Evolutionary conservation across 2,329 filamentous ascomycete genomes (phyloP).

Genomic region (Bipolaris gigantea): DNA sequence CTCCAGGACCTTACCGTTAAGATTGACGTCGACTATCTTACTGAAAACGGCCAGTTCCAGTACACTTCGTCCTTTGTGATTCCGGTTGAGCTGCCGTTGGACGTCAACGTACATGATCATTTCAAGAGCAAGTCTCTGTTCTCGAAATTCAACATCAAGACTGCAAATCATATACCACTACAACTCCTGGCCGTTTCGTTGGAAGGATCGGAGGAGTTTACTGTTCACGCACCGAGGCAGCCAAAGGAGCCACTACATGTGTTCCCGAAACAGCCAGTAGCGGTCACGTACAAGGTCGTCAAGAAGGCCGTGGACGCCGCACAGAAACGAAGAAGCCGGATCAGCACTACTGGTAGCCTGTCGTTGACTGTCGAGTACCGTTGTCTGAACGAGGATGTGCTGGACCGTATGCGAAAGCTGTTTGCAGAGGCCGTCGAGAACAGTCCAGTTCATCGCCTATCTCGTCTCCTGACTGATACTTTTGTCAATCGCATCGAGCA

Average conservation of each 20-base stretch:
- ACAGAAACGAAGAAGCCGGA: slow-evolving; percentile 25
- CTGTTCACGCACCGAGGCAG: slow-evolving; percentile 60
- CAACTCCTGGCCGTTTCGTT: slow-evolving; percentile 73
- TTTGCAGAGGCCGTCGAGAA: slow-evolving; percentile 53
- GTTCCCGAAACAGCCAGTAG: slow-evolving; percentile 80
- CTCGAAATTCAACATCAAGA: slow-evolving; percentile 88
- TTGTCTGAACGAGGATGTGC: slow-evolving; percentile 73
- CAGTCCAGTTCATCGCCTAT: slow-evolving; percentile 52
- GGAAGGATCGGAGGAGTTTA: slow-evolving; percentile 68
- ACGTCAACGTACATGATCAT: slow-evolving; percentile 94
- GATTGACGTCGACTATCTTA: slow-evolving; percentile 75
- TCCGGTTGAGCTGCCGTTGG: slow-evolving; percentile 76
- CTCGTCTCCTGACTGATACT: slow-evolving; percentile 56
- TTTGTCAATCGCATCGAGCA: slow-evolving; percentile 53
- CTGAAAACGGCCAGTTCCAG: slow-evolving; percentile 65
- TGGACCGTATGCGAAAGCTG: slow-evolving; percentile 49
- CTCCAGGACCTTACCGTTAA: slow-evolving; percentile 70
- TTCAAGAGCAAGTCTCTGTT: slow-evolving; percentile 84
- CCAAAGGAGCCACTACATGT: slow-evolving; percentile 58
- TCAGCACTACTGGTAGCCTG: slow-evolving; percentile 49
- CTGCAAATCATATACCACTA: slow-evolving; percentile 73
- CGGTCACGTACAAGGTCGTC: slow-evolving; percentile 76
- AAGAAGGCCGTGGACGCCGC: slow-evolving; percentile 51
- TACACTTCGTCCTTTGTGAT: slow-evolving; percentile 66
- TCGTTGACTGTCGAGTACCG: slow-evolving; percentile 75